Evolutionary conservation across 768 basidiomycete species (phyloP).

Genomic region (Boletus vermiculosoides): DNA sequence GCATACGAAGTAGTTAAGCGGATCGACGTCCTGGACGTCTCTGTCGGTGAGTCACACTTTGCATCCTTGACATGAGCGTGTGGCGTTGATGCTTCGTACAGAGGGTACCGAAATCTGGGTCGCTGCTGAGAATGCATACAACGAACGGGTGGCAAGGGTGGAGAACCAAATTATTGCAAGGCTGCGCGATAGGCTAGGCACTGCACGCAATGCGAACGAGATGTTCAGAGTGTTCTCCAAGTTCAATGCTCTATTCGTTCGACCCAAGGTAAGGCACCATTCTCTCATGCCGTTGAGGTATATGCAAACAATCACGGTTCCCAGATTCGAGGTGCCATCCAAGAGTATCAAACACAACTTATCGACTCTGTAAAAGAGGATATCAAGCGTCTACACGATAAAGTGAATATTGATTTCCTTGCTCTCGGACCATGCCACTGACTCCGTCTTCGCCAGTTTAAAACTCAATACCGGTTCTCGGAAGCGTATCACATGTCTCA

Average conservation of each 20-base stretch:
- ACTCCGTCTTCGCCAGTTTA: slow-evolving; percentile 59
- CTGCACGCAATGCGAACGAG: slow-evolving; percentile 96
- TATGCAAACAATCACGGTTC: not conserved
- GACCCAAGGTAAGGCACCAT: slow-evolving; percentile 73
- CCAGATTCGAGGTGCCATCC: slow-evolving; percentile 95
- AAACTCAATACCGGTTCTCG: slow-evolving; percentile 92
- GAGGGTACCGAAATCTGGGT: slow-evolving; percentile 99
- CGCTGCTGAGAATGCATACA: slow-evolving; percentile 95
- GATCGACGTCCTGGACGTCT: slow-evolving; percentile 94
- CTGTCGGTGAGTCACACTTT: slow-evolving; percentile 59
- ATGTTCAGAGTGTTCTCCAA: slow-evolving; percentile 99
- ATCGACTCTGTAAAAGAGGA: slow-evolving; percentile 99
- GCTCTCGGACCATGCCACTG: not conserved
- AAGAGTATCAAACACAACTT: slow-evolving; percentile 98
- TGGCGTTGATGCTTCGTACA: slow-evolving; percentile 30
- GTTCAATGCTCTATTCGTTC: slow-evolving; percentile 95
- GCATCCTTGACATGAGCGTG: not conserved
- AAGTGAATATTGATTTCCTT: slow-evolving; percentile 43
- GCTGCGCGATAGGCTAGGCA: slow-evolving; percentile 86
- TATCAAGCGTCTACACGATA: slow-evolving; percentile 92
- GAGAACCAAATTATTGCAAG: slow-evolving; percentile 98
- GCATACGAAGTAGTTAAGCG: slow-evolving; percentile 97
- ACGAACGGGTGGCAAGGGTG: slow-evolving; percentile 93
- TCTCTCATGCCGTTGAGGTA: not conserved
- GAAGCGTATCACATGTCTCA: slow-evolving; percentile 98